These are phyloP conservation scores for Chrysanthemum lavandulifolium DNA, from an alignment of 129 eudicot genomes.

Conservation along the genomic window DNA sequence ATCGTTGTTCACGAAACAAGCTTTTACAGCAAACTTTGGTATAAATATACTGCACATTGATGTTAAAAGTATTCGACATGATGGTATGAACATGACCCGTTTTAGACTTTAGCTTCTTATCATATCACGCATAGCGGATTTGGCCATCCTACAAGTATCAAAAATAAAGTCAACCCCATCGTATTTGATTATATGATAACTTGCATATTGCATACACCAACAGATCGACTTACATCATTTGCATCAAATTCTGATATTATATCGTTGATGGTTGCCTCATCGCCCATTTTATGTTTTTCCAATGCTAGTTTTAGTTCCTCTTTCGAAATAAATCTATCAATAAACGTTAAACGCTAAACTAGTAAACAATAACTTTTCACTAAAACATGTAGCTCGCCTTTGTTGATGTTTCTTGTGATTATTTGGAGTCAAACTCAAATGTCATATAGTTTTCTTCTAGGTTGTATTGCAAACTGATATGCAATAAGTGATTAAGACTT, in stretches of 20 bases:
- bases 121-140: constrained; percentile 21
- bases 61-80: neutral
- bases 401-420: too few species aligned
- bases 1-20: neutral
- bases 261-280: constrained; percentile 19
- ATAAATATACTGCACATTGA: neutral
- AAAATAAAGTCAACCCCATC: neutral
- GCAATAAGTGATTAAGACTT: neutral
- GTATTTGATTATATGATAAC: neutral
- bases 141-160: constrained; percentile 23
- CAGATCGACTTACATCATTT: constrained; percentile 15
- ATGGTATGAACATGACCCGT: neutral
- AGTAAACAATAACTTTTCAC: too few species aligned
- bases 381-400: neutral
- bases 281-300: neutral
- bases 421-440: too few species aligned
- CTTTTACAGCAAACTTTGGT: neutral
- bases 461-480: neutral
- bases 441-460: too few species aligned
- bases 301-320: constrained; percentile 22
- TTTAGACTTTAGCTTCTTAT: constrained; percentile 16
- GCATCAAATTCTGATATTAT: constrained; percentile 17
- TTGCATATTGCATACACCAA: neutral
- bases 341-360: neutral
- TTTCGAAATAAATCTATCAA: neutral